These are phyloP conservation scores for Wickerhamomyces chaumierensis DNA, from an alignment of 805 yeast genomes.

Conservation along the genomic window DNA sequence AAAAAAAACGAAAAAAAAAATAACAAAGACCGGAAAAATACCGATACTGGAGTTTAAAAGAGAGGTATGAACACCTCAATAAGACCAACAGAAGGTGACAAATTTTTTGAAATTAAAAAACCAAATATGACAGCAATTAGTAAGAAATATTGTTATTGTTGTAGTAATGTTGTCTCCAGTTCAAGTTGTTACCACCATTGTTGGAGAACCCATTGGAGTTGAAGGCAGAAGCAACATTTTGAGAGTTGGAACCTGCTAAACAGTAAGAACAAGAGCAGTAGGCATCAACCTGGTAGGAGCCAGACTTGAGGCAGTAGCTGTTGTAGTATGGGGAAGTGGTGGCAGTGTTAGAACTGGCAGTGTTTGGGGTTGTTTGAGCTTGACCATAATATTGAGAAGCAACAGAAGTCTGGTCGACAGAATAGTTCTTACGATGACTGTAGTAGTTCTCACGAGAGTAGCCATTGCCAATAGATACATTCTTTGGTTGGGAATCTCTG, in stretches of 20 bases:
- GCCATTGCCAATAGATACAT: too few relatives aligned
- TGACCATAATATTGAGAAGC: too few relatives aligned
- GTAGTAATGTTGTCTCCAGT: too few relatives aligned
- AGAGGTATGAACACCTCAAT: too few relatives aligned
- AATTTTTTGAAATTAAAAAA: neutral
- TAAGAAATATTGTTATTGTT: neutral
- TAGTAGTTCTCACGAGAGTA: too few relatives aligned
- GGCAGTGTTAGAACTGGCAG: constrained; percentile 8
- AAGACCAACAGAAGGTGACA: neutral
- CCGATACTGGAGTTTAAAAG: too few relatives aligned
- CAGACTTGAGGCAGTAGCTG: constrained; percentile 15
- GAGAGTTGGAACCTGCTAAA: constrained; percentile 8
- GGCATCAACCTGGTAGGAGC: constrained; percentile 11
- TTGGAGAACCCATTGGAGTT: constrained; percentile 10
- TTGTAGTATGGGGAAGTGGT: constrained; percentile 3
- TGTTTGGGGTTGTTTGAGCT: neutral
- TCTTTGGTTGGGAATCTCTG: neutral
- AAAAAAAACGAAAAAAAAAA: too few relatives aligned
- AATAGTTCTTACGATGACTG: too few relatives aligned
- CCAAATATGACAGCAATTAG: neutral
- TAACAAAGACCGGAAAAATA: too few relatives aligned
- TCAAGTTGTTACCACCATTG: neutral
- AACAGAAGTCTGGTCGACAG: constrained; percentile 1
- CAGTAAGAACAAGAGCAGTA: constrained; percentile 18
- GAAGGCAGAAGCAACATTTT: constrained; percentile 16